Evolutionary conservation across 2,329 filamentous ascomycete species (phyloP), one percentile per base, ranked within the genome.

Genomic region (Teratosphaeriaceae sp.): DNA sequence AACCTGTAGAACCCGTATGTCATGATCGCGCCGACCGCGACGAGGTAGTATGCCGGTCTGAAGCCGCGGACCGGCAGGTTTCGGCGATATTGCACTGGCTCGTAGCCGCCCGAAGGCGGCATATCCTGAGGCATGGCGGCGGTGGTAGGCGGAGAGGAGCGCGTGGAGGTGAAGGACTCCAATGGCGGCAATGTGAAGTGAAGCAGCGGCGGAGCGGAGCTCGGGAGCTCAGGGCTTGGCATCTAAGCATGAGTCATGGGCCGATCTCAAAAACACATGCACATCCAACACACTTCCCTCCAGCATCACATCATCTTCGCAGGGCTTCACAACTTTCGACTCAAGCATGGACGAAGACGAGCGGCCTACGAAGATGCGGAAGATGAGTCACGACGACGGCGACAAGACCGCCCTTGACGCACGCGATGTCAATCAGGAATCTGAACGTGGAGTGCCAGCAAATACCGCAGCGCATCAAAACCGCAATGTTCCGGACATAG

Each of bases 51-150:
- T 38, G 81, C 76, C 15, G 92, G 90, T 47, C 85, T 82, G 78
- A 97, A 94, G 57, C 90, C 90, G 61, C 84, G 84, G 51, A 85
- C 82, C 52, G 92, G 92, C 50, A 98, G 75, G 72, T 97, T 97
- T 69, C 92, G 85, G 81, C 94, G 94, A 77, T 96, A 98, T 73
- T 98, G 92, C 55, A 98, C 84, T 68, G 90, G 84, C 68, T 82
- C 84, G 71, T 98, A 98, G 76, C 92, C 92, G 74, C 90, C 92
- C 63, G 71, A 68, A 59, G 92, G 92, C 74, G 92, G 92, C 80
- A 98, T 87, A 76, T 98, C 92, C 78, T 97, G 89, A 74, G 85
- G 82, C 90, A 97, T 96, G 74, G 66, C 44, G 43, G 45, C 52
- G 50, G 42, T 48, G 42, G 22, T 23, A n/a, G n/a, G n/a, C n/a